These are phyloP conservation scores for Exophiala aquamarina DNA, from an alignment of 2,329 filamentous ascomycete genomes.

Conservation along the genomic window DNA sequence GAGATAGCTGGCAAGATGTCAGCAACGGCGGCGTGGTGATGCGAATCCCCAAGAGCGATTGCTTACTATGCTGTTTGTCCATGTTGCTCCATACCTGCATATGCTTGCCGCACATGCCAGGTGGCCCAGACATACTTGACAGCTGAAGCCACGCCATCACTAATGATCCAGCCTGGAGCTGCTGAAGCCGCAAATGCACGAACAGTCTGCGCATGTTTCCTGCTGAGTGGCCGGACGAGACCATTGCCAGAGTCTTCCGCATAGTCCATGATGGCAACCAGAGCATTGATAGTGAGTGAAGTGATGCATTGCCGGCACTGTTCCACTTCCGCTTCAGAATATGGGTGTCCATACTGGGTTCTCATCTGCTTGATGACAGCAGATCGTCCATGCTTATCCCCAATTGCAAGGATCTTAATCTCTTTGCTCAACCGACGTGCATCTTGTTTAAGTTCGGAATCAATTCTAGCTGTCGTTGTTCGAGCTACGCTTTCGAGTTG, in stretches of 20 bases:
- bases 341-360: constrained; percentile 11
- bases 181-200: constrained; percentile 12
- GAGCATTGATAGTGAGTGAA: constrained; percentile 9
- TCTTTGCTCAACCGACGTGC: constrained; percentile 14
- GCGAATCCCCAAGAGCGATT: neutral
- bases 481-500: constrained; percentile 9
- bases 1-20: constrained; percentile 13
- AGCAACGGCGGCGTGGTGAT: neutral
- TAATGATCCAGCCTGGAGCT: constrained; percentile 12
- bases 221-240: constrained; percentile 14
- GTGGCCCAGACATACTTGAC: constrained; percentile 17
- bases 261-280: constrained; percentile 20
- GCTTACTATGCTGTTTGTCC: constrained; percentile 18
- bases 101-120: constrained; percentile 18
- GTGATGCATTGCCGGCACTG: constrained; percentile 16
- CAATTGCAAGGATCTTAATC: constrained; percentile 20
- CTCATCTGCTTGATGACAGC: constrained; percentile 17
- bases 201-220: constrained; percentile 12
- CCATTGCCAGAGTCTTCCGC: constrained; percentile 10
- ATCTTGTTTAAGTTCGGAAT: constrained; percentile 17
- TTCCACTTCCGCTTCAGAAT: constrained; percentile 15
- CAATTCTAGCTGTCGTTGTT: constrained; percentile 16
- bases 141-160: neutral
- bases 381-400: constrained; percentile 17
- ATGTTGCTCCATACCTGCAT: constrained; percentile 15